Percentiles rank a stretch among this genome's conserved stretches.
These are phyloP conservation scores for Fusarium pseudograminearum DNA, from an alignment of 2,329 filamentous ascomycete species.

Conservation along the genomic window DNA sequence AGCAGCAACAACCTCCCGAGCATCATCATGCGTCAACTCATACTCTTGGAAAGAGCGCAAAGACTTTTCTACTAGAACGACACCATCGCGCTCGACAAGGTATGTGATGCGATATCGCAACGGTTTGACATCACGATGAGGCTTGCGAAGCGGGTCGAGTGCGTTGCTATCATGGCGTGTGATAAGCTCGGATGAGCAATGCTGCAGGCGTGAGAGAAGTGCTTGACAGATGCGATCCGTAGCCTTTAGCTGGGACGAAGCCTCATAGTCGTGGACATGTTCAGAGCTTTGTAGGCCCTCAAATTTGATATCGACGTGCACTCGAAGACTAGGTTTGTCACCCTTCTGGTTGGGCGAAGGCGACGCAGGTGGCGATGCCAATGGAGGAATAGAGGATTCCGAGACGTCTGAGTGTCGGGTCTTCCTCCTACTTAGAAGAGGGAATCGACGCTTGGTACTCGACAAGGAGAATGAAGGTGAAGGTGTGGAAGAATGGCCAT, in stretches of 20 bases:
- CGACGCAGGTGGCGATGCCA: constrained; percentile 24
- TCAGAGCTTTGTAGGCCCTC: constrained; percentile 58
- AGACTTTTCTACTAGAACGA: constrained; percentile 58
- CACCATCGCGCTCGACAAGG: constrained; percentile 57
- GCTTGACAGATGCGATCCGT: constrained; percentile 62
- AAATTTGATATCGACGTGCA: constrained; percentile 61
- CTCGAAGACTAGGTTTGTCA: constrained; percentile 50
- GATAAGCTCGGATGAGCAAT: constrained; percentile 65
- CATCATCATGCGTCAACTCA: constrained; percentile 57
- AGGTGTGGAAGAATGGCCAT: constrained; percentile 41
- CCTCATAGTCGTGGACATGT: constrained; percentile 61
- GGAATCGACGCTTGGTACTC: constrained; percentile 50
- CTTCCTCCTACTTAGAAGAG: constrained; percentile 48
- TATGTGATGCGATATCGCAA: constrained; percentile 63
- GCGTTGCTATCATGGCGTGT: constrained; percentile 64
- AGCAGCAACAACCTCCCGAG: constrained; percentile 62
- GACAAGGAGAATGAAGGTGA: constrained; percentile 42
- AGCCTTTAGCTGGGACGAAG: constrained; percentile 58
- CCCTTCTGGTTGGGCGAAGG: constrained; percentile 22
- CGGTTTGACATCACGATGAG: constrained; percentile 56
- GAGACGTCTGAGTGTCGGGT: constrained; percentile 41
- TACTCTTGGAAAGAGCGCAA: constrained; percentile 65
- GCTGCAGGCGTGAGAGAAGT: constrained; percentile 63
- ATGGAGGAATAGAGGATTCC: constrained; percentile 36
- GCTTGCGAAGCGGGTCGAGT: constrained; percentile 54